phyloP scores from a whole-genome alignment of 768 basidiomycete genomes.

The Tylopilus sp. region DNA sequence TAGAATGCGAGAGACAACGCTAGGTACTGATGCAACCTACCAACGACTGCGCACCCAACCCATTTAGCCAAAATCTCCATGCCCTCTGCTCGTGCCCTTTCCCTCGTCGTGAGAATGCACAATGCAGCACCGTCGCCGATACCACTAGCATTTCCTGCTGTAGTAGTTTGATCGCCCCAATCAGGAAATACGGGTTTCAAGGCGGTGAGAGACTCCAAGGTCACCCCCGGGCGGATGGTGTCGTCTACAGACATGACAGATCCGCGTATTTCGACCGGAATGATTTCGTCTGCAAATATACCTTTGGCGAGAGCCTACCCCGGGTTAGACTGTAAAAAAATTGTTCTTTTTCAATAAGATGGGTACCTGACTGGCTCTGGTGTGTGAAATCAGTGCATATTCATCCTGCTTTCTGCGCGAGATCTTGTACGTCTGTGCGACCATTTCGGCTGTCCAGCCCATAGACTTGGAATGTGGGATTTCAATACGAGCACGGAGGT shows the following conservation, averaged over 20 bases:
- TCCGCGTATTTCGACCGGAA: constrained; percentile 78
- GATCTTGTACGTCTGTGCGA: constrained; percentile 74
- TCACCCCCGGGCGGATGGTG: constrained; percentile 84
- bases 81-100: constrained; percentile 70
- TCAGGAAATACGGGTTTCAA: constrained; percentile 87
- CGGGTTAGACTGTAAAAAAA: not conserved
- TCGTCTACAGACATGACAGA: constrained; percentile 70
- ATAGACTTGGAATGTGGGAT: constrained; percentile 55
- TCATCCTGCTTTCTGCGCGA: constrained; percentile 83
- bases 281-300: constrained; percentile 82
- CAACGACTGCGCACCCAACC: constrained; percentile 73
- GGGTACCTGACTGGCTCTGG: constrained; percentile 63
- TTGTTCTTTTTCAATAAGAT: not conserved
- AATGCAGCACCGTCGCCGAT: constrained; percentile 92
- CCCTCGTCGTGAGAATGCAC: constrained; percentile 77
- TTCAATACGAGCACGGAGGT: not conserved
- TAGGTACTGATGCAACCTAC: constrained; percentile 36
- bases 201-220: constrained; percentile 66
- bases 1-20: not conserved
- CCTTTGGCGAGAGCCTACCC: constrained; percentile 62
- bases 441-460: constrained; percentile 96
- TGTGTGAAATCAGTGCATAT: constrained; percentile 86
- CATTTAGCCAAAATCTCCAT: constrained; percentile 83
- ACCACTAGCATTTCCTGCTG: constrained; percentile 84
- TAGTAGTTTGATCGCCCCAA: constrained; percentile 66